These are phyloP conservation scores for Plasmodium adleri DNA, from an alignment of 169 alveolate species.

Conservation along the genomic window DNA sequence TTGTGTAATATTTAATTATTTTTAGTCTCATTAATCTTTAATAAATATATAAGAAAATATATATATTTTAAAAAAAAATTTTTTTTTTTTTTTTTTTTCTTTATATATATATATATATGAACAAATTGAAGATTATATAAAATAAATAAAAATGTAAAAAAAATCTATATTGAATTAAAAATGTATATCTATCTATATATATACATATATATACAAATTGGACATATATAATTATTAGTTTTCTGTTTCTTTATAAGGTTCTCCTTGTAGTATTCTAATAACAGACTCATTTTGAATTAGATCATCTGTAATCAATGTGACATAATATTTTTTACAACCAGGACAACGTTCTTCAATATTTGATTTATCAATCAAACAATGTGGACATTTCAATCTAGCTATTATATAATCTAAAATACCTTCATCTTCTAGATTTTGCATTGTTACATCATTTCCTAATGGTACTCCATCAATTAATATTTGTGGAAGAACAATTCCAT, in stretches of 20 bases:
- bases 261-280: constrained; percentile 80
- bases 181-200: too few relatives aligned
- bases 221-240: too few relatives aligned
- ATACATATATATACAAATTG: too few relatives aligned
- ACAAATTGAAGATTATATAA: too few relatives aligned
- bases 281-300: constrained; percentile 75
- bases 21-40: too few relatives aligned
- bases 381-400: constrained; percentile 83
- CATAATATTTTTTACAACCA: constrained; percentile 77
- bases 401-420: constrained; percentile 86
- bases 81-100: too few relatives aligned
- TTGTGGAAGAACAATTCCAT: constrained; percentile 86
- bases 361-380: constrained; percentile 79
- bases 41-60: too few relatives aligned
- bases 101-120: too few relatives aligned
- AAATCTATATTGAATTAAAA: too few relatives aligned
- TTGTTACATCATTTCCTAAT: constrained; percentile 84
- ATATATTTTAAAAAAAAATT: too few relatives aligned
- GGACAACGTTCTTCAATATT: constrained; percentile 79
- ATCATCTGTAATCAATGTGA: constrained; percentile 77
- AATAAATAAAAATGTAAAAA: too few relatives aligned
- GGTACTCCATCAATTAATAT: constrained; percentile 89
- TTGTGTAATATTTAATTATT: too few relatives aligned
- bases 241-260: constrained; percentile 27
- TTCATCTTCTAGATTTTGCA: constrained; percentile 92